Evolutionary conservation across 257 asterid genomes (phyloP).

Genomic region (Primulina eburnea): DNA sequence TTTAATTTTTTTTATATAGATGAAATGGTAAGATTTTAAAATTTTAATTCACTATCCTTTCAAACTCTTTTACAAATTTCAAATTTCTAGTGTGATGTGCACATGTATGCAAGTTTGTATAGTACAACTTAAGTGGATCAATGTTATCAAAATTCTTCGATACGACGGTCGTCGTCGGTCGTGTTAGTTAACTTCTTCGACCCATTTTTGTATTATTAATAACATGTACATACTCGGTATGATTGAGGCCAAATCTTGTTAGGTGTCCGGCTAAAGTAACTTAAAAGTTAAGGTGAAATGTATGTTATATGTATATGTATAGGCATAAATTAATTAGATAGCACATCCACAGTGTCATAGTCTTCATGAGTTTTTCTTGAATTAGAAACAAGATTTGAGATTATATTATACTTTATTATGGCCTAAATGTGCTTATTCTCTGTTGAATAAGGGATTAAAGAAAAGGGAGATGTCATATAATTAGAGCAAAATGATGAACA

Average conservation of each 20-base stretch:
- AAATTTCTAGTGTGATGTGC: no score
- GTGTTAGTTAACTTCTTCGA: not conserved
- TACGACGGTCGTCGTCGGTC: not conserved
- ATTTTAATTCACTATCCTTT: no score
- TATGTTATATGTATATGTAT: slow-evolving; percentile 24
- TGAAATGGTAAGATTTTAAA: no score
- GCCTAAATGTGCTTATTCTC: no score
- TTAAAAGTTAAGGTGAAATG: slow-evolving; percentile 61
- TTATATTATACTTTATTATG: no score
- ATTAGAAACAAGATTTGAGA: no score
- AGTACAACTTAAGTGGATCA: not conserved
- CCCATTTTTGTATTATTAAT: slow-evolving; percentile 8
- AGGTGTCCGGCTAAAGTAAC: slow-evolving; percentile 58
- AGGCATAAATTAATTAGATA: slow-evolving; percentile 20
- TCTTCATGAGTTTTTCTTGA: slow-evolving; percentile 49
- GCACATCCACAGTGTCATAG: slow-evolving; percentile 35
- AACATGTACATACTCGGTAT: slow-evolving; percentile 23
- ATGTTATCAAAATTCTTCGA: not conserved
- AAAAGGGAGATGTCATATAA: no score
- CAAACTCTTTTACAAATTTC: no score
- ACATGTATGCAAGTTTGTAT: no score
- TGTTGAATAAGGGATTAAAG: no score
- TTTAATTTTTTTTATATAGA: no score
- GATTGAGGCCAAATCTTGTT: slow-evolving; percentile 36
- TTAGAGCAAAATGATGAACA: no score